Percentiles rank a stretch among this genome's conserved stretches.
Conservation (phyloP, 1,284 basidiomycete species). For the Irpex lacteus region DNA sequence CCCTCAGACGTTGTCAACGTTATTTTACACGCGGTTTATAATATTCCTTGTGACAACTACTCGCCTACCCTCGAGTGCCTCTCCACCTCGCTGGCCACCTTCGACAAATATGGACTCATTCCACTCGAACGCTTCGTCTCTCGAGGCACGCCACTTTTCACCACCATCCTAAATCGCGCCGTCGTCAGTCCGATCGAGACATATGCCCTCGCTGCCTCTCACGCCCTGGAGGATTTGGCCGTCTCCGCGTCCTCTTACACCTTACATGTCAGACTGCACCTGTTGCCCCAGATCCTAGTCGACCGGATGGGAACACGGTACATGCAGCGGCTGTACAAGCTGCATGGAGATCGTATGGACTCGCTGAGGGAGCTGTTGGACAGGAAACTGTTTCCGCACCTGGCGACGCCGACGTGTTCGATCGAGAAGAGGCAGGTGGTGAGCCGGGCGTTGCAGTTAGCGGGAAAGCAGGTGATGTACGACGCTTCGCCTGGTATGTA, state of each 20-base stretch:
- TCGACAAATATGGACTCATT: slow-evolving; percentile 29
- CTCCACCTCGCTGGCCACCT: slow-evolving; percentile 23
- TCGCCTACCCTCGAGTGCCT: slow-evolving; percentile 26
- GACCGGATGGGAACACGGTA: slow-evolving; percentile 36
- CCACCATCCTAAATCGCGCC: slow-evolving; percentile 30
- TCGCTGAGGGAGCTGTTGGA: slow-evolving; percentile 35
- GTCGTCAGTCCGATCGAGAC: slow-evolving; percentile 29
- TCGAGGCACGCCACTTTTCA: slow-evolving; percentile 25
- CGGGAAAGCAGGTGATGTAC: slow-evolving; percentile 34
- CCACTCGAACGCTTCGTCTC: slow-evolving; percentile 19
- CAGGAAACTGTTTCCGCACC: slow-evolving; percentile 31
- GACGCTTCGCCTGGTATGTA: slow-evolving; percentile 32
- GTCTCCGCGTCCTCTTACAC: slow-evolving; percentile 33
- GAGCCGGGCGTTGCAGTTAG: slow-evolving; percentile 33
- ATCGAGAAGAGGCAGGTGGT: slow-evolving; percentile 27
- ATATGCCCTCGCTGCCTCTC: slow-evolving; percentile 34
- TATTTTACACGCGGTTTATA: slow-evolving; percentile 35
- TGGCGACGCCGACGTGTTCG: slow-evolving; percentile 26
- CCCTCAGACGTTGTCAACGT: slow-evolving; percentile 33
- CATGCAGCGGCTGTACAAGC: slow-evolving; percentile 38
- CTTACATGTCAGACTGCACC: slow-evolving; percentile 30
- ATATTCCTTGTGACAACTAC: slow-evolving; percentile 28
- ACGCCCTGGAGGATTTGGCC: slow-evolving; percentile 34
- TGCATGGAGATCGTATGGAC: slow-evolving; percentile 35
- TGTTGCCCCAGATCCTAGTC: slow-evolving; percentile 33